phyloP scores from a whole-genome alignment of 2,329 filamentous ascomycete genomes.

The Colletotrichum lindemuthianum region DNA sequence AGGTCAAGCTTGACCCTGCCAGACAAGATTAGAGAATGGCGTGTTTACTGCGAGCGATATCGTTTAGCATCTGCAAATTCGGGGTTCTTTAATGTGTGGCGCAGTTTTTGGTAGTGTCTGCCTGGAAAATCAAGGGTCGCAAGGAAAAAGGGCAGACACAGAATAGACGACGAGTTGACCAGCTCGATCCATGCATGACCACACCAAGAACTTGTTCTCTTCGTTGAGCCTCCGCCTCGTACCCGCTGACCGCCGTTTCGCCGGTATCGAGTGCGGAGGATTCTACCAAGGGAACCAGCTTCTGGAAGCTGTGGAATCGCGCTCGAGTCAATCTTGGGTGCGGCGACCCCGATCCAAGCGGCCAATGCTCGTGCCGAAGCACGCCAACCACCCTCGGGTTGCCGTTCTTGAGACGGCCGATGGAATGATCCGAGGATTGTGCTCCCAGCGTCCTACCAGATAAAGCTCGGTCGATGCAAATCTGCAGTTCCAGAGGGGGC shows the following conservation, averaged over 20 bases:
- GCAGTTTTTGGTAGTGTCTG: slow-evolving; percentile 15
- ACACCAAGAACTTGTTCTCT: not conserved
- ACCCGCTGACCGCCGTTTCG: slow-evolving; percentile 22
- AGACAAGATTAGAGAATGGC: slow-evolving; percentile 35
- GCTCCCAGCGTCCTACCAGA: no score
- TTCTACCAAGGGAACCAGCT: slow-evolving; percentile 21
- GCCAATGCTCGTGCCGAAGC: slow-evolving; percentile 1
- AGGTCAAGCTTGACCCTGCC: slow-evolving; percentile 36
- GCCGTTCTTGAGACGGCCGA: slow-evolving; percentile 7
- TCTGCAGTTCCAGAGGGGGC: no score
- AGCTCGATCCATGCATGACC: slow-evolving; percentile 10
- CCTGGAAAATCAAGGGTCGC: slow-evolving; percentile 6
- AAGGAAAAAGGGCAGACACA: not conserved
- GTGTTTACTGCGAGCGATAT: slow-evolving; percentile 8
- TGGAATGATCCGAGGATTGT: not conserved
- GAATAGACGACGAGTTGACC: not conserved
- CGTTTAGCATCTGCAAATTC: not conserved
- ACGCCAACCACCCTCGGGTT: not conserved
- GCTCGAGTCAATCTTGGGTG: slow-evolving; percentile 15
- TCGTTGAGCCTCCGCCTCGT: slow-evolving; percentile 1
- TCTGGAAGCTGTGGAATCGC: slow-evolving; percentile 24
- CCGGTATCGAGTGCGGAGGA: not conserved
- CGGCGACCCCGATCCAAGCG: not conserved
- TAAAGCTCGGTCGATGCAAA: no score
- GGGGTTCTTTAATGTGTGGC: slow-evolving; percentile 10